Base-by-base conservation (phyloP, 306 rosid genomes). In the Cucumis cinereus region DNA sequence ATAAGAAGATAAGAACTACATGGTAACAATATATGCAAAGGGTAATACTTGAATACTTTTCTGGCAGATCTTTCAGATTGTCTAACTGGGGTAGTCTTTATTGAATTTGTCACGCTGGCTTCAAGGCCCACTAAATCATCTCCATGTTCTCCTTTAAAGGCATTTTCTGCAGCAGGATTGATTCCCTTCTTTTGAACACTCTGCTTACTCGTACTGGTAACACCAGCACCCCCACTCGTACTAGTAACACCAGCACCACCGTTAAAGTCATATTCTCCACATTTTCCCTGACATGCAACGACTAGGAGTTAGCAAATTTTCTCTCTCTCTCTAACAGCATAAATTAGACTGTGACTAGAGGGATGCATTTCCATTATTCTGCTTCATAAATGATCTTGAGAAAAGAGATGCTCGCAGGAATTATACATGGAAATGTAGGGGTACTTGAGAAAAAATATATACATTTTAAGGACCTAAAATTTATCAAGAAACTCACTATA, bases 241-340 rank as follows among this genome's bases (percentile, higher is more conserved):
- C 88, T 77, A 71, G 87, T 38, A 35, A 82, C 85, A 61, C 97
- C 93, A 6, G 88, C 91, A 63, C 93, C 98, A 64, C 95, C 96
- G 79, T 89, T 89, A 68, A 94, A 91, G 84, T 87, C 95, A 77
- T 24, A 85, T 52, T 90, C 96, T 49, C 81, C 53, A 62, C 78
- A 81, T 0, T 81, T 78, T 75, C 84, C 97, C 98, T 93, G 88
- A 83, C 82, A 70, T 53, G 56, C 49, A 45, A 82, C 50, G 59
- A 24, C 66, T 19, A 58, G 36, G 52, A 57, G 49, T 66, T 43
- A 71, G 55, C 73, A 82, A 76, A 33, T 33, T 67, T 22, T 45
- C 75, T 24, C 55, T 8, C 20, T 50, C 20, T 50, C 55, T 50
- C 55, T 30, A 30, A 67, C 73, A 4, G 17, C 20, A 22, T 68